phyloP scores from a whole-genome alignment of 1,139 yeast species.

The Meyerozyma athensensis region DNA sequence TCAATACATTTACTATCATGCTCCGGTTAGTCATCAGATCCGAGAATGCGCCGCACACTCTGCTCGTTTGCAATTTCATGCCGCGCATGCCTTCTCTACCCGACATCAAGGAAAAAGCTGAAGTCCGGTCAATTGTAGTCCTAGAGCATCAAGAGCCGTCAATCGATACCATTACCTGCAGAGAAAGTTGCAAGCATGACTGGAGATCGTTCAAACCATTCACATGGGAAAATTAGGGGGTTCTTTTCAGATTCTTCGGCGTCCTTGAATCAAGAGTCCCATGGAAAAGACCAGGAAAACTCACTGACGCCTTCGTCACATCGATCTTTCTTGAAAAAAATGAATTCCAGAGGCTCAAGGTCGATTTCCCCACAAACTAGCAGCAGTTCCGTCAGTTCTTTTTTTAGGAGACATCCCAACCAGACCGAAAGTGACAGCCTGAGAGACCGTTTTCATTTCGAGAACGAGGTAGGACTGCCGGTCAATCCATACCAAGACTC shows the following conservation, averaged over 20 bases:
- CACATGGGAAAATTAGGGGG: neutral
- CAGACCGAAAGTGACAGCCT: neutral
- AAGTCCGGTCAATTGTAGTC: too few relatives aligned
- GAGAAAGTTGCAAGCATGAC: slow-evolving; percentile 1
- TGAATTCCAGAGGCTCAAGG: slow-evolving; percentile 13
- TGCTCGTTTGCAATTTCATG: too few relatives aligned
- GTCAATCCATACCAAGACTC: slow-evolving; percentile 3
- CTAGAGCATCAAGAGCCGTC: too few relatives aligned
- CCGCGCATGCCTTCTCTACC: too few relatives aligned
- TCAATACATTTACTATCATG: too few relatives aligned
- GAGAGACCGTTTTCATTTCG: neutral
- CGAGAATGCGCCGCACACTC: too few relatives aligned
- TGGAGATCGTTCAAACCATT: neutral
- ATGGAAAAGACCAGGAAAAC: neutral
- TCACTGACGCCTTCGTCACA: slow-evolving; percentile 11
- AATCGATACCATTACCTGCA: too few relatives aligned
- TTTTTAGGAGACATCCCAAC: slow-evolving; percentile 4
- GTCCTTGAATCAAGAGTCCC: neutral
- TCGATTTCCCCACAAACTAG: slow-evolving; percentile 15
- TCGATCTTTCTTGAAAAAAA: slow-evolving; percentile 15
- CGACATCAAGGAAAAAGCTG: too few relatives aligned
- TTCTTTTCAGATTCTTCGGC: neutral
- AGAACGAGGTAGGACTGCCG: slow-evolving; percentile 3
- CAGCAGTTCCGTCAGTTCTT: slow-evolving; percentile 14
- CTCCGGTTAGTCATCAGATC: too few relatives aligned